Conservation (phyloP, 441 rosid genomes). For the Cnidoscolus chayamansa region DNA sequence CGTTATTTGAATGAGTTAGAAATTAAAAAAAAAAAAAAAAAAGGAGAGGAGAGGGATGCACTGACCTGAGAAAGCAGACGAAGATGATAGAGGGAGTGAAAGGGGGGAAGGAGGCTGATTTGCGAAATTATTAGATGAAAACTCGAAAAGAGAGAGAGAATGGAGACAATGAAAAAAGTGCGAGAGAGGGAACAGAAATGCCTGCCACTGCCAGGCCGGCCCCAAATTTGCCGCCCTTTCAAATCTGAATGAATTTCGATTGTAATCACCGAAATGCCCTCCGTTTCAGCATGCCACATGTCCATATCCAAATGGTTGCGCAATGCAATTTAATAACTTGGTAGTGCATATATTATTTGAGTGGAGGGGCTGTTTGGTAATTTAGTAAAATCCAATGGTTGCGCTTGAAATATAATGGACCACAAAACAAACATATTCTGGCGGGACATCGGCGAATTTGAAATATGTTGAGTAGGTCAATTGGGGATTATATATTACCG, state of each 20-base stretch:
- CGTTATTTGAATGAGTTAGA: neutral
- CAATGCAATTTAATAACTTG: too few relatives aligned
- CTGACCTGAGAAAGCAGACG: constrained; percentile 5
- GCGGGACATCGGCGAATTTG: too few relatives aligned
- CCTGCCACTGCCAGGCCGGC: neutral
- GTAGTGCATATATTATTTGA: too few relatives aligned
- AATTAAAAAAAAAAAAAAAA: too few relatives aligned
- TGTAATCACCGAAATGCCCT: constrained; percentile 7
- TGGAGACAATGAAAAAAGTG: constrained; percentile 30
- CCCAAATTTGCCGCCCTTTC: constrained; percentile 28
- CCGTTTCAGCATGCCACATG: neutral
- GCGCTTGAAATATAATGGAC: too few relatives aligned
- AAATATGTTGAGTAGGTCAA: too few relatives aligned
- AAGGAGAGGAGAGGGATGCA: neutral
- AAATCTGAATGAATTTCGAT: constrained; percentile 9
- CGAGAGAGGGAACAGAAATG: constrained; percentile 12
- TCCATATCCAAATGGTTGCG: neutral
- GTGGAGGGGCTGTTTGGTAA: too few relatives aligned
- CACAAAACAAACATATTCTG: too few relatives aligned
- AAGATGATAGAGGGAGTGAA: neutral
- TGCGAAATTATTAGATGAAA: neutral
- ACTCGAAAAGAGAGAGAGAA: constrained; percentile 9
- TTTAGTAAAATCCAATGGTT: too few relatives aligned
- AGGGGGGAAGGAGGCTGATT: neutral
- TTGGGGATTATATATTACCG: too few relatives aligned